Conservation (phyloP, 2,329 filamentous ascomycete genomes). For the Paraconiothyrium brasiliense region DNA sequence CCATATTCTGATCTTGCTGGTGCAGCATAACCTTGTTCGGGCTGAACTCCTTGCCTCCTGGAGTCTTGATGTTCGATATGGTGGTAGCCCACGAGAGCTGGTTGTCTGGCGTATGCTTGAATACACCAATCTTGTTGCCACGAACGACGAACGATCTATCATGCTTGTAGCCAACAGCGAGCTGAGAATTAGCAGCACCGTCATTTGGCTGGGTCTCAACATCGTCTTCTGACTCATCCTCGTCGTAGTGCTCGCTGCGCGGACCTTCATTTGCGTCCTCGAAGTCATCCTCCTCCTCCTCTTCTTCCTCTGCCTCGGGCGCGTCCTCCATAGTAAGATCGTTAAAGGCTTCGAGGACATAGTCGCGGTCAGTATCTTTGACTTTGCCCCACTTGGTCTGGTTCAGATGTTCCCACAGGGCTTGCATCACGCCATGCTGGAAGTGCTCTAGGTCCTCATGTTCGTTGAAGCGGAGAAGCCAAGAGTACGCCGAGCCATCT, state of each 20-base stretch:
- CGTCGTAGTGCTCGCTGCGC: slow-evolving; percentile 77
- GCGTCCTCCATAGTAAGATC: slow-evolving; percentile 91
- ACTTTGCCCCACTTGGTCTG: slow-evolving; percentile 93
- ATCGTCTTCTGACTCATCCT: slow-evolving; percentile 83
- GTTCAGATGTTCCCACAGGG: slow-evolving; percentile 95
- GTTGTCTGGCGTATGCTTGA: slow-evolving; percentile 94
- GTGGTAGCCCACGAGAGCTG: slow-evolving; percentile 95
- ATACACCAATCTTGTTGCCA: slow-evolving; percentile 97
- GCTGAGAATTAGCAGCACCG: slow-evolving; percentile 87
- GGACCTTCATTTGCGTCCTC: slow-evolving; percentile 71
- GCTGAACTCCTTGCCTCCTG: slow-evolving; percentile 81
- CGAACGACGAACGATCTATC: slow-evolving; percentile 97
- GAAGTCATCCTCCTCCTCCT: slow-evolving; percentile 69
- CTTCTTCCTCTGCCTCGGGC: slow-evolving; percentile 62
- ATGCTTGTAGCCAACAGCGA: slow-evolving; percentile 96
- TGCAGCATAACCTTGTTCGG: slow-evolving; percentile 98
- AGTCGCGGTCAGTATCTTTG: slow-evolving; percentile 91
- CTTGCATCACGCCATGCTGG: slow-evolving; percentile 93
- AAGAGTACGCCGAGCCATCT: slow-evolving; percentile 91
- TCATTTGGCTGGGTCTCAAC: slow-evolving; percentile 73
- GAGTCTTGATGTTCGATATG: slow-evolving; percentile 94
- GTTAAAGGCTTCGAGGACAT: slow-evolving; percentile 94
- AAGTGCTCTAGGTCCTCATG: slow-evolving; percentile 83
- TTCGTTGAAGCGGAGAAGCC: slow-evolving; percentile 92
- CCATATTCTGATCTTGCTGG: slow-evolving; percentile 87